These are phyloP conservation scores for Termitomyces sp. DNA, from an alignment of 768 basidiomycete genomes.

Conservation along the genomic window DNA sequence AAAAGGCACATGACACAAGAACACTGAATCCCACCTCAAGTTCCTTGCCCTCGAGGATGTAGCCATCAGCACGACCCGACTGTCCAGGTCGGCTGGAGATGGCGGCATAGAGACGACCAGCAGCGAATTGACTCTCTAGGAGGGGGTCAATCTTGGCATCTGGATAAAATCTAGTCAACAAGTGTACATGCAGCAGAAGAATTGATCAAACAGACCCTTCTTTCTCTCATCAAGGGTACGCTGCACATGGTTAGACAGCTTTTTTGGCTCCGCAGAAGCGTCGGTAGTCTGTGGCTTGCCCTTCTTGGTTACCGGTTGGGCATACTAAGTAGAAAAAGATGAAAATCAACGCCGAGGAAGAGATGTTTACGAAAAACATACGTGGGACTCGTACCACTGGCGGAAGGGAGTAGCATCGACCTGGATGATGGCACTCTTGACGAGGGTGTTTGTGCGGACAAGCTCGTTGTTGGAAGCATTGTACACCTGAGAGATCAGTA, in stretches of 20 bases:
- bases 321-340: slow-evolving; percentile 55
- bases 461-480: slow-evolving; percentile 99
- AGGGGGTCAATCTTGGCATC: slow-evolving; percentile 90
- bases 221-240: slow-evolving; percentile 85
- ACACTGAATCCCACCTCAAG: slow-evolving; percentile 64
- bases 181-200: not conserved
- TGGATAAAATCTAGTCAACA: slow-evolving; percentile 20
- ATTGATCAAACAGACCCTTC: slow-evolving; percentile 53
- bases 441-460: slow-evolving; percentile 98
- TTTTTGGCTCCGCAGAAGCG: slow-evolving; percentile 54
- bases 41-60: slow-evolving; percentile 97
- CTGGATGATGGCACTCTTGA: slow-evolving; percentile 95
- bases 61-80: slow-evolving; percentile 93
- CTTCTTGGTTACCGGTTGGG: slow-evolving; percentile 90
- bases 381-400: slow-evolving; percentile 99
- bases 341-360: not conserved
- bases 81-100: slow-evolving; percentile 97
- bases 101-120: slow-evolving; percentile 91
- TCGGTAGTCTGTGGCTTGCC: slow-evolving; percentile 56
- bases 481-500: slow-evolving; percentile 61
- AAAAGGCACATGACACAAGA: slow-evolving; percentile 6
- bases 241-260: slow-evolving; percentile 87
- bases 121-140: slow-evolving; percentile 85
- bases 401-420: slow-evolving; percentile 98
- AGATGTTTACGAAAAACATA: slow-evolving; percentile 35